Conservation (phyloP, 78 protist species). For the Mastigamoeba balamuthi region DNA sequence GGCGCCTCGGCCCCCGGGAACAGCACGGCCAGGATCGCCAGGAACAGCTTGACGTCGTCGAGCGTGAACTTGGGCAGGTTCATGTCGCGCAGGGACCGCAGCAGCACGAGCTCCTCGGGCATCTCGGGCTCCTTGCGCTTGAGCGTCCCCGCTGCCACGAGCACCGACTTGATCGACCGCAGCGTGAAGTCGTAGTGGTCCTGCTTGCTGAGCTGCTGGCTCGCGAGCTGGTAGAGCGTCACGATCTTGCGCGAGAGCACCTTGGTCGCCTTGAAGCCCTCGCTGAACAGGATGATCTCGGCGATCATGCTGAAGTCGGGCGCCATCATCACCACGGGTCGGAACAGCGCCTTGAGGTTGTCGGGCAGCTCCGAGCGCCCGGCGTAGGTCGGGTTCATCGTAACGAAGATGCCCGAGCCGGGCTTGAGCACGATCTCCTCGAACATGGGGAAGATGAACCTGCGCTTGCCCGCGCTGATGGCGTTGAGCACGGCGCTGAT, state of each 20-base stretch:
- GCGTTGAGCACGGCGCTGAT: constrained; percentile 21
- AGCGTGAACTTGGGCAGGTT: constrained; percentile 79
- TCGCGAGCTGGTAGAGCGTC: constrained; percentile 53
- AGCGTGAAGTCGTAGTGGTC: constrained; percentile 77
- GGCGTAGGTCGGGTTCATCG: constrained; percentile 84
- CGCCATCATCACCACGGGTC: constrained; percentile 82
- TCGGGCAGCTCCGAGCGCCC: constrained; percentile 87
- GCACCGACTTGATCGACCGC: constrained; percentile 84
- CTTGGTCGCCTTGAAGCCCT: constrained; percentile 52
- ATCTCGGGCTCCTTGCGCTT: constrained; percentile 32
- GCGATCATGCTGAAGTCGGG: constrained; percentile 88
- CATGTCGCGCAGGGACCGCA: constrained; percentile 74
- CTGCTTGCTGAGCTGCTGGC: constrained; percentile 71
- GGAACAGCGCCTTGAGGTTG: constrained; percentile 75
- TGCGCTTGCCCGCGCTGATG: background rate
- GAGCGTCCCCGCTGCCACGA: constrained; percentile 66
- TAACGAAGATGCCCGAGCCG: constrained; percentile 57
- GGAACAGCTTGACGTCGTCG: constrained; percentile 40
- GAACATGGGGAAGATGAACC: constrained; percentile 50
- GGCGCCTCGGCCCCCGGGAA: constrained; percentile 46
- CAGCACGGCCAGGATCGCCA: constrained; percentile 39
- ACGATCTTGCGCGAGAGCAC: constrained; percentile 51
- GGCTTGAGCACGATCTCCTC: constrained; percentile 51
- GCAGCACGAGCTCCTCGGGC: constrained; percentile 64
- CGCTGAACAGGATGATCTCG: constrained; percentile 74